Evolutionary conservation across 176 grass and related monocot genomes (phyloP).

Genomic region (Phoenix roebelenii): DNA sequence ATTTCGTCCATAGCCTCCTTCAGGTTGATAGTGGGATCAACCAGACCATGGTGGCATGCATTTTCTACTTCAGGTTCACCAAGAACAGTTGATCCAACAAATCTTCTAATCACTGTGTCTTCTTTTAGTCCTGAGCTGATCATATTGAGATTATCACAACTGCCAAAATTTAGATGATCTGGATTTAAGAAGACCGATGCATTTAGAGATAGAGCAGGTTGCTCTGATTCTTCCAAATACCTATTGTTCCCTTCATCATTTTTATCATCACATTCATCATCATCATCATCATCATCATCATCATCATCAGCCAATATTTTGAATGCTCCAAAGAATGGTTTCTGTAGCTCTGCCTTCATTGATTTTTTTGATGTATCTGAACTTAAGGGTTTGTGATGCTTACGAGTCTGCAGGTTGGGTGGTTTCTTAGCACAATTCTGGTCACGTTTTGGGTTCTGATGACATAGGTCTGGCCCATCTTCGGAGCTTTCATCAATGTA

Average conservation of each 20-base stretch:
- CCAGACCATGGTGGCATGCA: conserved; percentile 82
- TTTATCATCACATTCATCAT: conserved; percentile 9
- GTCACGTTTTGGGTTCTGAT: conserved; percentile 11
- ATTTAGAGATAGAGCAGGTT: conserved; percentile 9
- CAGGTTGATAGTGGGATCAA: conserved; percentile 81
- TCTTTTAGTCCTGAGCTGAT: conserved; percentile 37
- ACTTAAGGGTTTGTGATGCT: background rate
- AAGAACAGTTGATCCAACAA: conserved; percentile 70
- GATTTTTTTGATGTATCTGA: conserved; percentile 20
- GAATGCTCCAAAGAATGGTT: conserved; percentile 61
- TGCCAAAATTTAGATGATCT: conserved; percentile 13
- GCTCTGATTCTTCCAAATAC: conserved; percentile 15
- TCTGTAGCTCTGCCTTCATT: conserved; percentile 14
- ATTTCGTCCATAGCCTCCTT: conserved; percentile 90
- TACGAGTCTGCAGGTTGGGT: conserved; percentile 9
- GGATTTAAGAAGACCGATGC: conserved; percentile 9
- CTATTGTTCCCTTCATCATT: conserved; percentile 5
- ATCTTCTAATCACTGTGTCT: conserved; percentile 65
- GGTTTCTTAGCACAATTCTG: conserved; percentile 6
- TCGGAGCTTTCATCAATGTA: conserved; percentile 61
- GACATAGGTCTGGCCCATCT: conserved; percentile 14
- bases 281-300: conserved; percentile 25
- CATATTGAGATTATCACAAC: conserved; percentile 13
- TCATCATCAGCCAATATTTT: conserved; percentile 68
- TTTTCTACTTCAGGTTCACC: conserved; percentile 74